Evolutionary conservation across 345 rosid species (phyloP).

Genomic region (Fremontodendron californicum): DNA sequence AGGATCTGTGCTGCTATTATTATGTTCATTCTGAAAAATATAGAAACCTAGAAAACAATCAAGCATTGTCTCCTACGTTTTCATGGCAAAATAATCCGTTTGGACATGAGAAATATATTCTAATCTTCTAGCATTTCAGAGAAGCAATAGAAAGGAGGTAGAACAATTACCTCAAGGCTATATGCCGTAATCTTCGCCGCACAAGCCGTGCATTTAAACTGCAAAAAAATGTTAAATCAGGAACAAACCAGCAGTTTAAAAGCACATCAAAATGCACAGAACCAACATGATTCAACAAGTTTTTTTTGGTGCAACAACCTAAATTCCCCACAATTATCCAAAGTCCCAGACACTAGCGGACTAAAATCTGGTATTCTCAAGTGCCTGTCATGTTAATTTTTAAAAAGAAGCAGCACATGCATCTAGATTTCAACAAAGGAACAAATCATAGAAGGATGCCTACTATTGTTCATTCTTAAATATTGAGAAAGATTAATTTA

Average conservation of each 20-base stretch:
- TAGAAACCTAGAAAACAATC: too few species aligned
- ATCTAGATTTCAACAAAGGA: not conserved
- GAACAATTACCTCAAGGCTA: conserved; percentile 64
- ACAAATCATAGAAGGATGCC: not conserved
- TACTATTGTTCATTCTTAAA: not conserved
- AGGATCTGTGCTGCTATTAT: not conserved
- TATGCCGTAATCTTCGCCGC: conserved; percentile 68
- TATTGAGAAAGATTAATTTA: not conserved
- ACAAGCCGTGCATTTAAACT: conserved; percentile 69
- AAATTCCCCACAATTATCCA: not conserved
- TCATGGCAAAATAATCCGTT: not conserved
- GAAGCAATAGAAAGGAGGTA: not conserved
- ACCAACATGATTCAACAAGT: not conserved
- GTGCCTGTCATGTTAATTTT: not conserved
- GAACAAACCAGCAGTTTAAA: not conserved
- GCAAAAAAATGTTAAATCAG: conserved; percentile 22
- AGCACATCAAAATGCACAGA: not conserved
- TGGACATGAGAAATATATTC: not conserved
- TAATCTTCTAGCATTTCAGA: not conserved
- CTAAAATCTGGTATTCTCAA: not conserved
- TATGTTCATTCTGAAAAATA: too few species aligned
- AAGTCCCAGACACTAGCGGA: not conserved
- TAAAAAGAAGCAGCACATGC: not conserved
- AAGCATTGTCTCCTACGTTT: not conserved
- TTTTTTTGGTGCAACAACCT: not conserved